phyloP scores from a whole-genome alignment of 176 grass and related monocot species.

The Oryza coarctata region DNA sequence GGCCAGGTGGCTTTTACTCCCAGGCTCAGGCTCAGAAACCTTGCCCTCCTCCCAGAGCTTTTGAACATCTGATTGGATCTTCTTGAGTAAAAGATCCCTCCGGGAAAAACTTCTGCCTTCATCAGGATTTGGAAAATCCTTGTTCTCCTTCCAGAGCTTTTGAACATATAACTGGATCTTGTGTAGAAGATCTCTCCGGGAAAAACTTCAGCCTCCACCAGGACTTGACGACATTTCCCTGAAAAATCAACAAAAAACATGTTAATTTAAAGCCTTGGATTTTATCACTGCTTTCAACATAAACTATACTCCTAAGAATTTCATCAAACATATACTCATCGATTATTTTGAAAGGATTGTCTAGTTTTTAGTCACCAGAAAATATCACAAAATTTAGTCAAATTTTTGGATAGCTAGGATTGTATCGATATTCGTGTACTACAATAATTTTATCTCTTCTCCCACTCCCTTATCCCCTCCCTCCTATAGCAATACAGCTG shows the following conservation, averaged over 20 bases:
- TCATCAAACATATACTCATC: not conserved
- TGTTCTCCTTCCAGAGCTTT: constrained; percentile 48
- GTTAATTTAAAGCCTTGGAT: not conserved
- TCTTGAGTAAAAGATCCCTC: constrained; percentile 47
- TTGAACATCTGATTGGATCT: constrained; percentile 41
- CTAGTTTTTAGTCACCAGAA: too few relatives aligned
- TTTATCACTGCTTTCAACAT: not conserved
- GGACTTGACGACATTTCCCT: constrained; percentile 45
- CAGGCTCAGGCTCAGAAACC: constrained; percentile 54
- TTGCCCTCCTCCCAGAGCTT: constrained; percentile 51
- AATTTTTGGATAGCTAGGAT: too few relatives aligned
- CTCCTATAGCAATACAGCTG: too few relatives aligned
- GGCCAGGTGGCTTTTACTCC: constrained; percentile 9
- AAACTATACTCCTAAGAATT: not conserved
- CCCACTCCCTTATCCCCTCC: too few relatives aligned
- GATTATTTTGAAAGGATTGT: not conserved
- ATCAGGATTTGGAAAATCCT: constrained; percentile 48
- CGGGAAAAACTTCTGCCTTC: constrained; percentile 47
- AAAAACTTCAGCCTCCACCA: constrained; percentile 46
- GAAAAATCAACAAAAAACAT: not conserved
- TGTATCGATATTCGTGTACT: too few relatives aligned
- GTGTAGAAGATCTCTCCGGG: constrained; percentile 48
- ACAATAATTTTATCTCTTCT: too few relatives aligned
- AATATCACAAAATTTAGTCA: too few relatives aligned
- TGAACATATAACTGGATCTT: constrained; percentile 37